phyloP scores from a whole-genome alignment of 2,329 filamentous ascomycete species.

The Neopestalotiopsis rosae region DNA sequence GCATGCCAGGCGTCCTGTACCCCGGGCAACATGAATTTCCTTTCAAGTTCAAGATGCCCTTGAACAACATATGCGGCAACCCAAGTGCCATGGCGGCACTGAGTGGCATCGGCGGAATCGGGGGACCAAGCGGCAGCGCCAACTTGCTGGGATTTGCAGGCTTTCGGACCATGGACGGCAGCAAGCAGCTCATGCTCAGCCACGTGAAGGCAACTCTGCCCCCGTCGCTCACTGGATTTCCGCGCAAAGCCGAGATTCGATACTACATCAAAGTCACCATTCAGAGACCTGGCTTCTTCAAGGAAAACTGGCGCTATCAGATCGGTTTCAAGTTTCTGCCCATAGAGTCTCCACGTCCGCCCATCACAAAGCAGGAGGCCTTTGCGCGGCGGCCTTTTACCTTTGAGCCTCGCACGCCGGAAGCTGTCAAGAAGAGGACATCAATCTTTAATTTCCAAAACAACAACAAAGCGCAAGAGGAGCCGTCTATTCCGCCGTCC shows the following conservation, averaged over 20 bases:
- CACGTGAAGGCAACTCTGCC: slow-evolving; percentile 89
- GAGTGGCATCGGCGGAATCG: slow-evolving; percentile 58
- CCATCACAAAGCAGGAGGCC: slow-evolving; percentile 73
- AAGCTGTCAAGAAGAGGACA: slow-evolving; percentile 48
- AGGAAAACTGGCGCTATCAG: slow-evolving; percentile 80
- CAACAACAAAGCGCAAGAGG: slow-evolving; percentile 23
- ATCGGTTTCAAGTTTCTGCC: slow-evolving; percentile 85
- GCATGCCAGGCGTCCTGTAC: slow-evolving; percentile 60
- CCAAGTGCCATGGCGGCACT: slow-evolving; percentile 58
- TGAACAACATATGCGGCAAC: slow-evolving; percentile 75
- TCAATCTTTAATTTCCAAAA: slow-evolving; percentile 18
- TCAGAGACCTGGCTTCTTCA: slow-evolving; percentile 84
- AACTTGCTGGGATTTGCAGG: slow-evolving; percentile 56
- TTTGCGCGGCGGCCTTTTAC: slow-evolving; percentile 78
- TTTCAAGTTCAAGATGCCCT: slow-evolving; percentile 77
- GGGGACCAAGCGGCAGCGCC: slow-evolving; percentile 38
- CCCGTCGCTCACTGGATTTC: slow-evolving; percentile 86
- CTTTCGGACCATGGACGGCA: slow-evolving; percentile 67
- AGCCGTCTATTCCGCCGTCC: slow-evolving; percentile 61
- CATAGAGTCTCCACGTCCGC: slow-evolving; percentile 83
- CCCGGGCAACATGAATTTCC: slow-evolving; percentile 77
- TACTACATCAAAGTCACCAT: slow-evolving; percentile 98
- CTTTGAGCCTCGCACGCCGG: slow-evolving; percentile 51
- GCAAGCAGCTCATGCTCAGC: slow-evolving; percentile 63
- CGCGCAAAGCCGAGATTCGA: slow-evolving; percentile 84